Evolutionary conservation across 805 yeast species (phyloP), one percentile per base, ranked within the genome.

Genomic region (Ogataea glucozyma): DNA sequence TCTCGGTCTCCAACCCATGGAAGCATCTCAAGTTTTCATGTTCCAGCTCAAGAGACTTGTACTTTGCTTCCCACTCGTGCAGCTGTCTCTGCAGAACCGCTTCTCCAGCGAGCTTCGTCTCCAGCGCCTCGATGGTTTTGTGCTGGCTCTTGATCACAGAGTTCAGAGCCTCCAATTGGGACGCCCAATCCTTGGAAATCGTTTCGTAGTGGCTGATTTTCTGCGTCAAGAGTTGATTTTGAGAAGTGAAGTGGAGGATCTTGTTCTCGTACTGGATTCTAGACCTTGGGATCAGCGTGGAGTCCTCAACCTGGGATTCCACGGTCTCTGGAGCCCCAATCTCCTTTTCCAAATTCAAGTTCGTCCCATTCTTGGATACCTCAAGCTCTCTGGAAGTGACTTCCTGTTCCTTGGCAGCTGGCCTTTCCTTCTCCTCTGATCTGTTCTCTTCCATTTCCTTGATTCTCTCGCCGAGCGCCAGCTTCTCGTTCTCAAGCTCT

Each of bases 61-160:
- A 68, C 46, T 75, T 72, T 14, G 61, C 53, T 52, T 73, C 73
- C 66, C 80, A 67, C 9, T 75, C 75, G 31, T 68, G 66, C 35
- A 74, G 61, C 47, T 77, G 75, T 22, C 70, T 69, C 41, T 71
- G 70, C 45, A 75, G 64, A 4, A 52, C 60, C 46, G 73, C 72
- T 46, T 76, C 73, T 19, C 66, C 71, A 37, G 62, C 64, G 1
- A 81, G 61, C 46, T 72, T 71, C 3, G 47, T 39, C 13, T 70
- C 57, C 49, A 78, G 67, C 12, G 59, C 56, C 2, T 62, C 65
- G 31, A 81, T 71, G 48, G 70, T 63, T 3, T 60, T 64, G 41
- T 75, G 76, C 60, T 80, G 89, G 6, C 64, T 61, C 50, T 76
- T 72, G 21, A 85, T 71, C 18, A 84, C 56, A 14, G 67, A 63